A percentile compares a stretch with the other conserved stretches of the same genome.
These are phyloP conservation scores for Salix purpurea DNA, from an alignment of 345 rosid species.

Conservation along the genomic window DNA sequence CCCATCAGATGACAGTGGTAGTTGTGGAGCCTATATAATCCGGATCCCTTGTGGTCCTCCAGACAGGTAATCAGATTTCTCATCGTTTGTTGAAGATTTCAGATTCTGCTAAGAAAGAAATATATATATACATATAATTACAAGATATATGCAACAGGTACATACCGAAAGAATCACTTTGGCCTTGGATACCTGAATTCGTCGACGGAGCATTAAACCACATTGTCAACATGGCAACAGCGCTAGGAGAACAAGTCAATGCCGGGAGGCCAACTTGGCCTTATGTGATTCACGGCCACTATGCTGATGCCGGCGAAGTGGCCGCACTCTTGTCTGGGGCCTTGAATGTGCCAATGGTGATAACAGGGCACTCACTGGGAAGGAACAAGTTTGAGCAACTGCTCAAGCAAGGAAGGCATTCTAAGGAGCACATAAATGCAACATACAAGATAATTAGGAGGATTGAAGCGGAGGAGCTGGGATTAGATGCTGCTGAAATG, in stretches of 20 bases:
- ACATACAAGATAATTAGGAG: constrained; percentile 64
- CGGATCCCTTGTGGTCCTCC: constrained; percentile 61
- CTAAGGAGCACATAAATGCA: constrained; percentile 51
- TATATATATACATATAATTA: not conserved
- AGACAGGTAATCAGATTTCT: constrained; percentile 33
- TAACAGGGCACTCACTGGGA: constrained; percentile 65
- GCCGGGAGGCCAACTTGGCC: constrained; percentile 64
- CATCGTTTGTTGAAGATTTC: not conserved
- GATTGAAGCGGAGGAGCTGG: constrained; percentile 56
- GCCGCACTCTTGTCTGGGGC: constrained; percentile 61
- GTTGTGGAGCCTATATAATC: constrained; percentile 67
- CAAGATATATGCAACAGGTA: constrained; percentile 30
- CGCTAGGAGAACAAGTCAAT: constrained; percentile 49
- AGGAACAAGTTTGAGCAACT: constrained; percentile 68
- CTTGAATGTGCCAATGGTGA: constrained; percentile 62
- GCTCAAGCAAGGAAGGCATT: constrained; percentile 61
- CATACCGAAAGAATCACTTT: constrained; percentile 63
- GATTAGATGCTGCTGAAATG: constrained; percentile 59
- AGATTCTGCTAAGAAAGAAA: not conserved
- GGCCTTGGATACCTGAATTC: constrained; percentile 64
- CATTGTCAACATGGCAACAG: constrained; percentile 56
- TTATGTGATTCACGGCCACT: constrained; percentile 64
- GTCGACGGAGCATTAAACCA: constrained; percentile 59
- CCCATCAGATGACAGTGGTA: constrained; percentile 55
- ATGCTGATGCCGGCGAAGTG: constrained; percentile 65